Conservation (phyloP, 169 alveolate species). For the Babesia ovis region DNA sequence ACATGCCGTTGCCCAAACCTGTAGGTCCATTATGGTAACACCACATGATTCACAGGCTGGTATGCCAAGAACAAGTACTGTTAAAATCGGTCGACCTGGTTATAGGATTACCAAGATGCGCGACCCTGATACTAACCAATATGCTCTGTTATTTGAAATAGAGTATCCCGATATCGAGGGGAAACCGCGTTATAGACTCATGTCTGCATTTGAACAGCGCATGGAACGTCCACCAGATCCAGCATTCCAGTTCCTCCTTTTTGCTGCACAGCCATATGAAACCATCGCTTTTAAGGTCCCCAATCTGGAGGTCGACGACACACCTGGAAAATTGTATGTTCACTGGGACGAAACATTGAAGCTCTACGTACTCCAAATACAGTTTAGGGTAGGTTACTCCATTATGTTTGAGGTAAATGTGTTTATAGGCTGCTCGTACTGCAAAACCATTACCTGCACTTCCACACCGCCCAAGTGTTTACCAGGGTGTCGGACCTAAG, state of each 20-base stretch:
- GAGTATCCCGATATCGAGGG: slow-evolving; percentile 93
- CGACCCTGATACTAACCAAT: slow-evolving; percentile 91
- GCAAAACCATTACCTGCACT: slow-evolving; percentile 61
- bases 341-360: slow-evolving; percentile 92
- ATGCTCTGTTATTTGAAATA: slow-evolving; percentile 93
- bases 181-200: slow-evolving; percentile 90
- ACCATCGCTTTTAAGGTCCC: slow-evolving; percentile 96
- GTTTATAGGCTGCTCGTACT: slow-evolving; percentile 37
- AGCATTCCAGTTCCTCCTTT: slow-evolving; percentile 93
- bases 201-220: slow-evolving; percentile 96
- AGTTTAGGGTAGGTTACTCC: slow-evolving; percentile 71
- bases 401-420: not conserved
- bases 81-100: slow-evolving; percentile 97
- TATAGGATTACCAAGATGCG: slow-evolving; percentile 93
- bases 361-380: slow-evolving; percentile 88
- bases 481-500: slow-evolving; percentile 42
- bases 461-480: slow-evolving; percentile 63
- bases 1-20: slow-evolving; percentile 76
- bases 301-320: slow-evolving; percentile 84
- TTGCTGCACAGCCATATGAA: slow-evolving; percentile 98
- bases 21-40: not conserved
- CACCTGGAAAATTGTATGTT: slow-evolving; percentile 85
- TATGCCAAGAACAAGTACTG: slow-evolving; percentile 68
- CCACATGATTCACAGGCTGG: slow-evolving; percentile 29
- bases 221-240: slow-evolving; percentile 88